Percentiles rank a stretch among this genome's conserved stretches.
phyloP scores from a whole-genome alignment of 106 monocot species.

The Alisma plantagoaquatica region DNA sequence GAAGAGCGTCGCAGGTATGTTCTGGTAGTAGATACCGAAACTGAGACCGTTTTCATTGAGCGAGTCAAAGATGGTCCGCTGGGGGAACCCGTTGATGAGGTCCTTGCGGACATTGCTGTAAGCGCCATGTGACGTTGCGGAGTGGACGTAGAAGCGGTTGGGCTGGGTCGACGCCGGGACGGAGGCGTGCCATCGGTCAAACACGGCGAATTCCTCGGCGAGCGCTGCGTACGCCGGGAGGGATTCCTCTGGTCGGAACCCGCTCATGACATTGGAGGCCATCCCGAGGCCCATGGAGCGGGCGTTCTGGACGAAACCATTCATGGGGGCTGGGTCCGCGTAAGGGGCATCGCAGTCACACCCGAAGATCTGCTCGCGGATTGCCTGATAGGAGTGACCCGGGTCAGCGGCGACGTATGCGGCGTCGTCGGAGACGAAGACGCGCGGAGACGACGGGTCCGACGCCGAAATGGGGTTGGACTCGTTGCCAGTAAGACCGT shows the following conservation, averaged over 20 bases:
- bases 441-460: conserved; percentile 45
- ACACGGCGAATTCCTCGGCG: conserved; percentile 58
- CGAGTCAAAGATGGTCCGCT: conserved; percentile 75
- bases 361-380: conserved; percentile 89
- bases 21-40: conserved; percentile 84
- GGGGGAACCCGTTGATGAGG: conserved; percentile 76
- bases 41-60: conserved; percentile 45
- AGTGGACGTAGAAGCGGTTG: conserved; percentile 82
- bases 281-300: conserved; percentile 43
- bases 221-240: conserved; percentile 61
- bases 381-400: conserved; percentile 82
- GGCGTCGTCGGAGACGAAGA: conserved; percentile 57
- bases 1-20: conserved; percentile 75
- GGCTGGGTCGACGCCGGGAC: conserved; percentile 83
- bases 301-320: conserved; percentile 79
- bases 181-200: conserved; percentile 88
- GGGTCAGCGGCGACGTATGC: conserved; percentile 75
- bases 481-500: conserved; percentile 48
- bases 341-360: conserved; percentile 13
- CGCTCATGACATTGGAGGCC: conserved; percentile 65
- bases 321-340: conserved; percentile 56
- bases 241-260: conserved; percentile 41
- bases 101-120: conserved; percentile 72
- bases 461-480: conserved; percentile 44
- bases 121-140: conserved; percentile 82